Evolutionary conservation across 441 rosid genomes (phyloP).

Genomic region (Macaranga tanarius): DNA sequence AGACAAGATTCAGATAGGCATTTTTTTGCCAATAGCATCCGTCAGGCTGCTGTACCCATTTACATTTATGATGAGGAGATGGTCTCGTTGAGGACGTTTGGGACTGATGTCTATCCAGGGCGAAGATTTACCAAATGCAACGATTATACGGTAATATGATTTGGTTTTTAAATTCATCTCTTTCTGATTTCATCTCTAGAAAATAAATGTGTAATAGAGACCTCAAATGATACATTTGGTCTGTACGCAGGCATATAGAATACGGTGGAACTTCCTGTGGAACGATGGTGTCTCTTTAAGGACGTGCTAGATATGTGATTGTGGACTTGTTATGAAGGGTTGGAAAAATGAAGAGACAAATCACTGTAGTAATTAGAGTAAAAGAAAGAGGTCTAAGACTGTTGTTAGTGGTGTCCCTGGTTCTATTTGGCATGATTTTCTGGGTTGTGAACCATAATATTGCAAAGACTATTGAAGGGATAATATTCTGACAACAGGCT

Average conservation of each 20-base stretch:
- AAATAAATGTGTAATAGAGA: neutral
- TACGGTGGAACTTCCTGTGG: neutral
- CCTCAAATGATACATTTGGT: neutral
- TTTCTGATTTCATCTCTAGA: neutral
- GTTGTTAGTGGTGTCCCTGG: slow-evolving; percentile 1
- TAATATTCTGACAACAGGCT: neutral
- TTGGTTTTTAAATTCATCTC: neutral
- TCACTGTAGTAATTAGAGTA: neutral
- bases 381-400: slow-evolving; percentile 4
- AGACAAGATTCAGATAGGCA: neutral
- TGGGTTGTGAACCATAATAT: neutral
- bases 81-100: neutral
- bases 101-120: neutral
- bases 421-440: neutral
- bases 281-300: neutral
- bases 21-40: neutral
- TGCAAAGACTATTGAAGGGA: neutral
- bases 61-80: neutral
- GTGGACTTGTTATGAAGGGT: neutral
- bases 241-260: neutral
- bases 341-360: neutral
- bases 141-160: slow-evolving; percentile 5
- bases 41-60: slow-evolving; percentile 8
- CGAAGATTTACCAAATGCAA: neutral
- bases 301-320: neutral